Conservation (phyloP, 2,329 filamentous ascomycete genomes). For the Exophiala viscosa region DNA sequence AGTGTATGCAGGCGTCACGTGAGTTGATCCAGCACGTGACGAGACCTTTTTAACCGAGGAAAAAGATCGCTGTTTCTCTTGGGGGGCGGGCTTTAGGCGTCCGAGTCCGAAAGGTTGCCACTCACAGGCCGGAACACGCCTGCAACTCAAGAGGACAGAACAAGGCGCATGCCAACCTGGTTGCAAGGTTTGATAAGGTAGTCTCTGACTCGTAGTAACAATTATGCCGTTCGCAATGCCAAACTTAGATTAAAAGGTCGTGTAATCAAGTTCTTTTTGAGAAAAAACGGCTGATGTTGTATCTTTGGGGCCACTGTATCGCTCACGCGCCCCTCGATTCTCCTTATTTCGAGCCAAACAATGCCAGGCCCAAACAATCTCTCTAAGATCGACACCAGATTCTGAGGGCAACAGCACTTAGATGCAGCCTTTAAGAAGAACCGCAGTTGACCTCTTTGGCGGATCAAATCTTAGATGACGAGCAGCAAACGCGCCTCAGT, state of each 20-base stretch:
- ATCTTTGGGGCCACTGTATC: conserved; percentile 1
- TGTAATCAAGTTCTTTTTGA: neutral
- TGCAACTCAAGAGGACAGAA: conserved; percentile 16
- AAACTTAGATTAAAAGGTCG: neutral
- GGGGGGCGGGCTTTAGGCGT: conserved; percentile 2
- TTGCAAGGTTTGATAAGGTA: no score
- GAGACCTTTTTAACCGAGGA: no score
- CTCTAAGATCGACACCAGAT: conserved; percentile 20
- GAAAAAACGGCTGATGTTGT: neutral
- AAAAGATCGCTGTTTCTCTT: neutral
- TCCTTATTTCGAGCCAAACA: neutral
- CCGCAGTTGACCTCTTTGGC: conserved; percentile 14
- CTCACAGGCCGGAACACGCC: conserved; percentile 23
- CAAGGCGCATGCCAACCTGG: conserved; percentile 6
- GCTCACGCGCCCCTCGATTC: conserved; percentile 1
- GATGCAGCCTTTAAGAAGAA: conserved; percentile 12
- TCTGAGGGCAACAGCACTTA: conserved; percentile 15
- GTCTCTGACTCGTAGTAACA: conserved; percentile 2
- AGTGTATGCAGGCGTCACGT: no score
- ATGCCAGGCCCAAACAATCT: conserved; percentile 1
- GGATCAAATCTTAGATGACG: conserved; percentile 23
- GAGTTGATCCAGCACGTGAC: neutral
- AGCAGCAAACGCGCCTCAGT: conserved; percentile 26
- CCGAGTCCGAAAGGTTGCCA: conserved; percentile 22
- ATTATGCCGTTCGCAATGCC: neutral